phyloP scores from a whole-genome alignment of 2,329 filamentous ascomycete species.

The Penicillium sp. region DNA sequence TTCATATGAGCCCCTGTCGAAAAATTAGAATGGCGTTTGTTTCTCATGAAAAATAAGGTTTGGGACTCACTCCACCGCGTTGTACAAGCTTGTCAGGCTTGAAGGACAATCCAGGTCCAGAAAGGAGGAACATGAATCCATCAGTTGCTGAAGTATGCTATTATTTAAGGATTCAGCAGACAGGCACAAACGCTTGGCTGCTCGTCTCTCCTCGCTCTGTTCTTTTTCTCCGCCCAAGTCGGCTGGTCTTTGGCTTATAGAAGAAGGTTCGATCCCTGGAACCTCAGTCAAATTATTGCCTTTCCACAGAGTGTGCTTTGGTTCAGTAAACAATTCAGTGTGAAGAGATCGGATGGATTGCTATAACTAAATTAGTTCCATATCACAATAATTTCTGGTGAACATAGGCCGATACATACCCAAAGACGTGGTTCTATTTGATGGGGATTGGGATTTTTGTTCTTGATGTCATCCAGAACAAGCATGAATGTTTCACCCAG shows the following conservation, averaged over 20 bases:
- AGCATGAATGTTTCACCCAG: constrained; percentile 29
- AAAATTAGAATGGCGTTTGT: constrained; percentile 7
- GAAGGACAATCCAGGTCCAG: constrained; percentile 36
- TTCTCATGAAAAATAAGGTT: neutral
- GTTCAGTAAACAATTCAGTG: constrained; percentile 8
- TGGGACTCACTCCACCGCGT: constrained; percentile 50
- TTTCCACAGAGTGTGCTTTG: neutral
- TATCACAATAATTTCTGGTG: neutral
- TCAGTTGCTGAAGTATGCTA: constrained; percentile 33
- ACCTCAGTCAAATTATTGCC: neutral
- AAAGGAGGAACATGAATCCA: constrained; percentile 30
- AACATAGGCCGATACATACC: constrained; percentile 24
- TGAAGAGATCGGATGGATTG: constrained; percentile 23
- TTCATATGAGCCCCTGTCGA: constrained; percentile 44
- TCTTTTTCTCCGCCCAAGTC: constrained; percentile 7
- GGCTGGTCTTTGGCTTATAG: constrained; percentile 9
- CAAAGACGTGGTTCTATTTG: constrained; percentile 31
- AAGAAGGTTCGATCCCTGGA: neutral
- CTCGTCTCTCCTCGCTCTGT: constrained; percentile 22
- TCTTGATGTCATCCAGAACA: constrained; percentile 24
- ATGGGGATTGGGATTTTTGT: constrained; percentile 17
- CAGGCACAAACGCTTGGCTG: constrained; percentile 38
- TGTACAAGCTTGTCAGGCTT: constrained; percentile 43
- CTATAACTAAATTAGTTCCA: constrained; percentile 23
- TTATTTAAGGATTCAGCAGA: constrained; percentile 34